A percentile compares a stretch with the other conserved stretches of the same genome.
Conservation (phyloP, 75 land plant species). For the Chamaecyparis obtusa region DNA sequence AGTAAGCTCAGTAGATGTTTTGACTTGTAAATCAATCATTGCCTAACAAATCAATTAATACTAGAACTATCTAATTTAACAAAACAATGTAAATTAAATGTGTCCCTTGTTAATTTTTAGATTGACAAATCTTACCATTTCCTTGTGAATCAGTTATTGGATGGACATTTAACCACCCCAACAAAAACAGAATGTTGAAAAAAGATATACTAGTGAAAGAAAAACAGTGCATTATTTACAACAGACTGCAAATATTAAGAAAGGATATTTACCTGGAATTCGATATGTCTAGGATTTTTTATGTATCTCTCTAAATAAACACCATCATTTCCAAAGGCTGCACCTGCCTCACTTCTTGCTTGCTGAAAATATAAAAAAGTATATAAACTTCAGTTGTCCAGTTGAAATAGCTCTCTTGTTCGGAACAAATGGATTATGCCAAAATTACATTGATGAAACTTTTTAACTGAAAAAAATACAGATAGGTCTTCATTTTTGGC, state of each 20-base stretch:
- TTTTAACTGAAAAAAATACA: not conserved
- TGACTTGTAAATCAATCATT: not conserved
- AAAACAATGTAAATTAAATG: not conserved
- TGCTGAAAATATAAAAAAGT: constrained; percentile 52
- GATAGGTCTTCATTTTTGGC: not conserved
- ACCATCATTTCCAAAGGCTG: constrained; percentile 99
- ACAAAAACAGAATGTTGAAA: not conserved
- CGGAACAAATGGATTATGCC: not conserved
- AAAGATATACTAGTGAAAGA: not conserved
- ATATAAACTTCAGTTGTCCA: not conserved
- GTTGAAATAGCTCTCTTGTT: not conserved
- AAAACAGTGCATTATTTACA: not conserved
- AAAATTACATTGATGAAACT: not conserved
- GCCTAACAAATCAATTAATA: not conserved
- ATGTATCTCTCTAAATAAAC: constrained; percentile 91
- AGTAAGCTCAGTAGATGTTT: constrained; percentile 2
- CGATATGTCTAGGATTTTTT: constrained; percentile 94
- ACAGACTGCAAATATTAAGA: not conserved
- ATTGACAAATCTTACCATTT: not conserved
- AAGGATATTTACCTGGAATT: constrained; percentile 68
- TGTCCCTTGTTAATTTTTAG: not conserved
- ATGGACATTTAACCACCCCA: not conserved
- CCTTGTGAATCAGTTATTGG: not conserved
- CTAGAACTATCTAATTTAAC: not conserved
- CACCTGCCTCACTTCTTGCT: constrained; percentile 96